A percentile compares a stretch with the other conserved stretches of the same genome.
Conservation (phyloP, 208 protist genomes). For the Leishmania mexicana region DNA sequence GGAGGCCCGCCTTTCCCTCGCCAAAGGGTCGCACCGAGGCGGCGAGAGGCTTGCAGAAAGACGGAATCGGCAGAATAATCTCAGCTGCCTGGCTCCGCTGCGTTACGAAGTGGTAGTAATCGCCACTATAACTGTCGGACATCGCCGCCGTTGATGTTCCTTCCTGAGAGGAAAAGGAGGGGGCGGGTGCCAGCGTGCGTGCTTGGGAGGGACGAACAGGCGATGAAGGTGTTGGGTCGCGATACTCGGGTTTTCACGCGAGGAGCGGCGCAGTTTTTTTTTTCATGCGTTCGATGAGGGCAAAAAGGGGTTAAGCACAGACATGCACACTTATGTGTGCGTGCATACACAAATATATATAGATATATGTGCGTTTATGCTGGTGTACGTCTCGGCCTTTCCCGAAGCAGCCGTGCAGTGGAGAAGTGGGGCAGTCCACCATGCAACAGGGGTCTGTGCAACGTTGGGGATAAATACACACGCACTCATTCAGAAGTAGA, state of each 20-base stretch:
- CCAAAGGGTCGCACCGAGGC: slow-evolving; percentile 29
- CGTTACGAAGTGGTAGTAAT: slow-evolving; percentile 36
- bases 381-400: background rate
- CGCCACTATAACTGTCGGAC: background rate
- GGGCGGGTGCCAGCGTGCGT: background rate
- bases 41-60: slow-evolving; percentile 43
- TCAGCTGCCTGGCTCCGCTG: slow-evolving; percentile 28
- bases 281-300: background rate
- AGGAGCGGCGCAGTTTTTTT: background rate
- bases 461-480: too few species aligned
- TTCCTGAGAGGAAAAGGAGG: background rate
- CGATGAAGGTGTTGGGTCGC: background rate
- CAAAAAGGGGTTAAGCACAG: background rate
- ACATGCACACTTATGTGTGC: background rate
- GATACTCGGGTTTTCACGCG: background rate
- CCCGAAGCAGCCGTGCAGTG: background rate
- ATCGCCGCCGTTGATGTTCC: background rate
- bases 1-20: slow-evolving; percentile 38
- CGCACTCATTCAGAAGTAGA: background rate
- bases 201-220: background rate
- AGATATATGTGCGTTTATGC: background rate
- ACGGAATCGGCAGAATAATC: slow-evolving; percentile 37
- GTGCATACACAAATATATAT: background rate
- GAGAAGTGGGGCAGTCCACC: too few species aligned
- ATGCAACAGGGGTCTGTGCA: background rate